A percentile compares a stretch with the other conserved stretches of the same genome.
Conservation (phyloP, 1,284 basidiomycete genomes). For the Anthracocystis walkeri region DNA sequence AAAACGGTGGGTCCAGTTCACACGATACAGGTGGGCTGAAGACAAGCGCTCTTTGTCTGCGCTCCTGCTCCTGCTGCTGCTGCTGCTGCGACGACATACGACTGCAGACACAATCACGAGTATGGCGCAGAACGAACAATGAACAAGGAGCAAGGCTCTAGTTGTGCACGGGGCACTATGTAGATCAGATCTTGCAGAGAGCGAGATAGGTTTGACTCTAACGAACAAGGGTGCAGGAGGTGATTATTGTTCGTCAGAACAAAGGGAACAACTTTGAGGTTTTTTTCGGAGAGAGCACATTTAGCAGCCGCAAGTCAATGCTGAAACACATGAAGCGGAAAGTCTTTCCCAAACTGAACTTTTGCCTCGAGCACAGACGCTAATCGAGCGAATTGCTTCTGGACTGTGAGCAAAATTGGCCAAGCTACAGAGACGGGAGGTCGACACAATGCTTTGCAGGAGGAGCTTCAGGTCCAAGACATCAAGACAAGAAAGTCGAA, state of each 20-base stretch:
- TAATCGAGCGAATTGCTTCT: too few species aligned
- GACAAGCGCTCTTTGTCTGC: background rate
- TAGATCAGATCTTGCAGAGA: background rate
- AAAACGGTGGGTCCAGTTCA: conserved; percentile 1
- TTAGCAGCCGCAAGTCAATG: too few species aligned
- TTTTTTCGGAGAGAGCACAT: background rate
- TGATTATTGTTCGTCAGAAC: background rate
- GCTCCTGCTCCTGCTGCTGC: background rate
- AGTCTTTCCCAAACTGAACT: too few species aligned
- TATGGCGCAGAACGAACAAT: background rate
- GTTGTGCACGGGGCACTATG: background rate
- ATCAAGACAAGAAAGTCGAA: too few species aligned
- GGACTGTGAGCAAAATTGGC: too few species aligned
- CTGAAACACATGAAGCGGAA: too few species aligned
- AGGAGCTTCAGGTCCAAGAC: too few species aligned
- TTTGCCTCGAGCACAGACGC: too few species aligned
- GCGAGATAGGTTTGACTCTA: background rate
- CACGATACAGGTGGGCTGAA: conserved; percentile 4
- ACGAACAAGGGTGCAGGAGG: background rate
- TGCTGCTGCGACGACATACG: background rate
- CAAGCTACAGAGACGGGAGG: background rate
- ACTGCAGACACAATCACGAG: background rate
- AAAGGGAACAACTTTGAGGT: conserved; percentile 2
- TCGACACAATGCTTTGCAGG: background rate
- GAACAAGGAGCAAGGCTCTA: background rate